Base-by-base conservation (phyloP, 1,139 yeast species). In the Saccharomyces hybrid region DNA sequence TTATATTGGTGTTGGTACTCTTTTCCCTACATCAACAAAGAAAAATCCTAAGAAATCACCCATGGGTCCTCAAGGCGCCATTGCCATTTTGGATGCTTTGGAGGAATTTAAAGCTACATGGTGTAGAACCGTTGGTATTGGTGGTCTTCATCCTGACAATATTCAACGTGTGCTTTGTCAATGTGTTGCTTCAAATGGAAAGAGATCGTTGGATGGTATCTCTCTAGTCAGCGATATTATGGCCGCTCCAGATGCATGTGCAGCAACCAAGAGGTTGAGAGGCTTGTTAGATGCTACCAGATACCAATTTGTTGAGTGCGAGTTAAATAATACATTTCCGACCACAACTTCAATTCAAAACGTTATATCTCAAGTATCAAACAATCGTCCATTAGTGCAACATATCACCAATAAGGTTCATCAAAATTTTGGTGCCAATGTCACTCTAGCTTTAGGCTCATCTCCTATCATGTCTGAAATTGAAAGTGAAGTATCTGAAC, bases 381-480 rank as follows among this genome's bases (percentile, higher is more conserved):
- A 54, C 5, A 50, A 55, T 47, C 56, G 65, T 5, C 95, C 97
- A 0, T 71, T 91, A 63, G 83, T 88, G 5, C 97, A 91, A 66
- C 96, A 90, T 63, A 84, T 91, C 58, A 90, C 97, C 42, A 91
- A 91, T 66, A 80, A 80, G 55, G 97, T 91, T n/a, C 97, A 87
- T 46, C 88, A 88, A 66, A 86, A 88, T 66, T 83, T 88, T 66
- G 85, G 90, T 59, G 97, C 98, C 31, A 90, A 91, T 64, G 87
- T 88, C n/a, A 83, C 95, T 0, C 73, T 91, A 54, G 90, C 97
- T 0, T 72, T 85, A 27, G 96, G 96, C 2, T 95, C 86, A 0
- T 84, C 95, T 1, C 97, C 98, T 2, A 83, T 88, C 26, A 91
- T 91, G 97, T 85, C 95, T n/a, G 96, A 88, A 63, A 75, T 84